Evolutionary conservation across 352 stramenopile genomes (phyloP).

Genomic region (Phytophthora macrochlamydospora): DNA sequence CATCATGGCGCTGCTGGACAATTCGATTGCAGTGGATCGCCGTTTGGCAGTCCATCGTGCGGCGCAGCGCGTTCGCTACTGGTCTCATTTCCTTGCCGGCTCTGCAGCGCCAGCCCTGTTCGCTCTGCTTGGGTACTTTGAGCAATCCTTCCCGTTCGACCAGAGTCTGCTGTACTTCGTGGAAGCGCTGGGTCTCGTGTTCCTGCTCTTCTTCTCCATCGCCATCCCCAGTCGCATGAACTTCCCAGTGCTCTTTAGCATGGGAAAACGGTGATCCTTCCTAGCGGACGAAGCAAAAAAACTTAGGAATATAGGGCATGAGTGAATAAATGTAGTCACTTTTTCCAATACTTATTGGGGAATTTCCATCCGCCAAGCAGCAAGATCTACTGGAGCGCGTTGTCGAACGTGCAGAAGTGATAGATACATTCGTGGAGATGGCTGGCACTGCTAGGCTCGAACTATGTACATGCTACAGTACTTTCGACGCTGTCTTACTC

Average conservation of each 20-base stretch:
- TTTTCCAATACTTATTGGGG: no score
- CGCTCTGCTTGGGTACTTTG: slow-evolving; percentile 76
- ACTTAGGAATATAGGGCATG: neutral
- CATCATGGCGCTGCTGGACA: slow-evolving; percentile 73
- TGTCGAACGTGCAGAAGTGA: slow-evolving; percentile 10
- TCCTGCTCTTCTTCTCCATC: slow-evolving; percentile 79
- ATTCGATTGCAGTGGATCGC: slow-evolving; percentile 78
- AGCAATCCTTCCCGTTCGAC: slow-evolving; percentile 77
- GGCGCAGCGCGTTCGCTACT: slow-evolving; percentile 65
- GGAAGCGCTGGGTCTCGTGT: slow-evolving; percentile 63
- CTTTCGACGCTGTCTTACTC: slow-evolving; percentile 20
- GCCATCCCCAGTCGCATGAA: slow-evolving; percentile 82
- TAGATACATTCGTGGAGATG: slow-evolving; percentile 35
- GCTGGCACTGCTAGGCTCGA: slow-evolving; percentile 15
- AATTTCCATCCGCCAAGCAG: neutral
- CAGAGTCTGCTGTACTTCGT: slow-evolving; percentile 84
- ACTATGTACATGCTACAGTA: slow-evolving; percentile 40
- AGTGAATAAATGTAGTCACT: slow-evolving; percentile 1
- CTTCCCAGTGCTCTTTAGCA: slow-evolving; percentile 80
- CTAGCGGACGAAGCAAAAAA: slow-evolving; percentile 4
- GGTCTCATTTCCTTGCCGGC: slow-evolving; percentile 58
- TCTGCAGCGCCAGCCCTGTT: slow-evolving; percentile 62
- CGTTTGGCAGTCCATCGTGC: slow-evolving; percentile 74
- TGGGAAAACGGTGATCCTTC: slow-evolving; percentile 68
- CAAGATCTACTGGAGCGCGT: neutral